Percentiles rank a stretch among this genome's conserved stretches.
Conservation (phyloP, 1,284 basidiomycete genomes). For the Trametes pubescens region DNA sequence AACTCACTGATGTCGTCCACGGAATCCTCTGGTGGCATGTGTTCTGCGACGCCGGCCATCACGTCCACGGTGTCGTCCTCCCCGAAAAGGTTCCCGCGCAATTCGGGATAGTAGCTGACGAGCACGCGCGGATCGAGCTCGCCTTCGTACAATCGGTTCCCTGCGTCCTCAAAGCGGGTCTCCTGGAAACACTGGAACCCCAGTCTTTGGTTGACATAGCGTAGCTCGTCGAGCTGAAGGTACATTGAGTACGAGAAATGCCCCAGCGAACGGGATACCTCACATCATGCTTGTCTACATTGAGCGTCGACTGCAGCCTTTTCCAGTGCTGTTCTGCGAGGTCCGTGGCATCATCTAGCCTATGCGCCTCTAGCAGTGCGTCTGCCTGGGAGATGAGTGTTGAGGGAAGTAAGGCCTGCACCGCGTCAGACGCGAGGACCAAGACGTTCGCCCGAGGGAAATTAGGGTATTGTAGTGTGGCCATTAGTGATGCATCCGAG, state of each 20-base stretch:
- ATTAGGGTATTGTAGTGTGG: constrained; percentile 36
- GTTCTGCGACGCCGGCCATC: constrained; percentile 72
- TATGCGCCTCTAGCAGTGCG: constrained; percentile 68
- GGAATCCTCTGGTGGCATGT: constrained; percentile 67
- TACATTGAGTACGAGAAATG: background rate
- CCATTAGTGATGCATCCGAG: constrained; percentile 30
- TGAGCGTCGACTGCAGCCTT: constrained; percentile 59
- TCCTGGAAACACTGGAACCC: constrained; percentile 77
- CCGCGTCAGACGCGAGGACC: constrained; percentile 65
- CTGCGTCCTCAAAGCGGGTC: constrained; percentile 81
- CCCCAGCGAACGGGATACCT: constrained; percentile 7
- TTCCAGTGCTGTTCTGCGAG: constrained; percentile 68
- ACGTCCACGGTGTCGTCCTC: constrained; percentile 58
- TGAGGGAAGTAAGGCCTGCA: constrained; percentile 75
- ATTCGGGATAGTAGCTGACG: constrained; percentile 78
- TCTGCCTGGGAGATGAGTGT: constrained; percentile 80
- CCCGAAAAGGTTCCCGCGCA: constrained; percentile 66
- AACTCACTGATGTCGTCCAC: constrained; percentile 83
- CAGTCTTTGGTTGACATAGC: constrained; percentile 80
- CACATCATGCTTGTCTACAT: constrained; percentile 62
- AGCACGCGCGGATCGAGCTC: constrained; percentile 79
- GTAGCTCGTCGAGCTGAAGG: constrained; percentile 65
- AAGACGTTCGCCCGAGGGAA: constrained; percentile 71
- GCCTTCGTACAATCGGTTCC: constrained; percentile 74
- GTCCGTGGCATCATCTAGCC: constrained; percentile 68